Evolutionary conservation across 192 early-diverging fungal species (phyloP).

Genomic region (Coemansia sp.): DNA sequence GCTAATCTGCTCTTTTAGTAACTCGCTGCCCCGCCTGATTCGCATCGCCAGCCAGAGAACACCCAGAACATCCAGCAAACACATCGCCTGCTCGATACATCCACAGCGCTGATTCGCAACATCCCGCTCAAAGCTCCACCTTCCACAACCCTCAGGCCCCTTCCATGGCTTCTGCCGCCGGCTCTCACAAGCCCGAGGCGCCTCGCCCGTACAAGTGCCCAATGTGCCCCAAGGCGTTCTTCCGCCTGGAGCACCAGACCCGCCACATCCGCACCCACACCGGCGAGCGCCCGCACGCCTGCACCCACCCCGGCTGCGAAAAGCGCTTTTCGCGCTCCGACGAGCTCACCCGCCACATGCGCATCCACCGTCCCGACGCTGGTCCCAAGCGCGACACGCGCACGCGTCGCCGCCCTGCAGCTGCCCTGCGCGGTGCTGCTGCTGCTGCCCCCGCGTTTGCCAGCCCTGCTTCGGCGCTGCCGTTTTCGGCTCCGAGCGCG

Average conservation of each 20-base stretch:
- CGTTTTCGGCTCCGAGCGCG: constrained; percentile 13
- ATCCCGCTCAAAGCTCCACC: too few species aligned
- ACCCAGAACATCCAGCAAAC: too few species aligned
- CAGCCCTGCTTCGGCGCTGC: constrained; percentile 32
- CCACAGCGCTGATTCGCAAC: not conserved
- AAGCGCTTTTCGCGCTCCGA: constrained; percentile 77
- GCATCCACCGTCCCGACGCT: constrained; percentile 47
- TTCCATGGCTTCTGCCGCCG: constrained; percentile 28
- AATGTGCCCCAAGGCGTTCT: constrained; percentile 71
- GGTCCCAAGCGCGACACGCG: constrained; percentile 40
- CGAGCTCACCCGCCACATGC: constrained; percentile 74
- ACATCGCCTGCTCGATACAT: not conserved
- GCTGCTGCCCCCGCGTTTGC: constrained; percentile 6
- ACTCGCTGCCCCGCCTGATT: too few species aligned
- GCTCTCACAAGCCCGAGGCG: constrained; percentile 45
- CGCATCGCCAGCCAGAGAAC: too few species aligned
- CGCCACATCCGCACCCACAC: constrained; percentile 83
- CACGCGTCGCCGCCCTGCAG: constrained; percentile 15
- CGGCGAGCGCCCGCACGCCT: constrained; percentile 79
- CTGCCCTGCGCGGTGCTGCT: constrained; percentile 12
- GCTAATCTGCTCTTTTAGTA: not conserved
- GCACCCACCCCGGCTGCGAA: constrained; percentile 72
- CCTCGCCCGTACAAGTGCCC: constrained; percentile 71
- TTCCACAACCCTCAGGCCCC: not conserved
- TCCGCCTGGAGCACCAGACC: constrained; percentile 75